Evolutionary conservation across 2,329 filamentous ascomycete genomes (phyloP).

Genomic region (Fusarium robinianum): DNA sequence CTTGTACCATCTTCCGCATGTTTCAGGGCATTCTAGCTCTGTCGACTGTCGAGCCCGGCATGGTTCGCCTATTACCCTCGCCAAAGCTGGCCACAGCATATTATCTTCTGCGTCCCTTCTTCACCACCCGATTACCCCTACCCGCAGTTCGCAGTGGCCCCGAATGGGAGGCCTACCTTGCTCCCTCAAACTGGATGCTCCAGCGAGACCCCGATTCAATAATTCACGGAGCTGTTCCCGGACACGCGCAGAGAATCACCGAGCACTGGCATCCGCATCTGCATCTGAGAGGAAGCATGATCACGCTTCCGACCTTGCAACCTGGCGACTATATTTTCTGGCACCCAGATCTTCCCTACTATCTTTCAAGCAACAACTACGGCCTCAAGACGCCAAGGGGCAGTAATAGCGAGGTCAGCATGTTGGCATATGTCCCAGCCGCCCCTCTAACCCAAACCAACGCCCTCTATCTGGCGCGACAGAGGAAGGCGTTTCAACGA

Average conservation of each 20-base stretch:
- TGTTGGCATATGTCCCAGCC: constrained; percentile 60
- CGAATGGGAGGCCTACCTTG: constrained; percentile 58
- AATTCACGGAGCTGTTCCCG: constrained; percentile 62
- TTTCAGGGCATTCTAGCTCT: constrained; percentile 62
- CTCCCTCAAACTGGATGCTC: constrained; percentile 50
- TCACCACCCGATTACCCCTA: constrained; percentile 50
- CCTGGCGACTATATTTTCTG: constrained; percentile 63
- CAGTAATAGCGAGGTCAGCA: constrained; percentile 45
- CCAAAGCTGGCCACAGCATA: constrained; percentile 77
- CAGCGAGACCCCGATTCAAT: constrained; percentile 57
- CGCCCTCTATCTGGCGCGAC: constrained; percentile 60
- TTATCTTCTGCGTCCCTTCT: constrained; percentile 67
- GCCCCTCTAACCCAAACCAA: constrained; percentile 62
- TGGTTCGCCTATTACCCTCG: constrained; percentile 75
- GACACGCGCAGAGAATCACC: constrained; percentile 61
- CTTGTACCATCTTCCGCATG: constrained; percentile 63
- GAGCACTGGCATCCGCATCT: constrained; percentile 63
- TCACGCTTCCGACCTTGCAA: constrained; percentile 59
- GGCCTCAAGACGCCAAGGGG: constrained; percentile 37
- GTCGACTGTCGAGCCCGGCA: constrained; percentile 62
- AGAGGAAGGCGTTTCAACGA: constrained; percentile 60
- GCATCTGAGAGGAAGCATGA: constrained; percentile 56
- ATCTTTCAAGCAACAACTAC: constrained; percentile 51
- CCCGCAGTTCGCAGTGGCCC: constrained; percentile 46
- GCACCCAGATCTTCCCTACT: constrained; percentile 62